Evolutionary conservation across 345 rosid species (phyloP).

Genomic region (Pseudoturritis turrita): DNA sequence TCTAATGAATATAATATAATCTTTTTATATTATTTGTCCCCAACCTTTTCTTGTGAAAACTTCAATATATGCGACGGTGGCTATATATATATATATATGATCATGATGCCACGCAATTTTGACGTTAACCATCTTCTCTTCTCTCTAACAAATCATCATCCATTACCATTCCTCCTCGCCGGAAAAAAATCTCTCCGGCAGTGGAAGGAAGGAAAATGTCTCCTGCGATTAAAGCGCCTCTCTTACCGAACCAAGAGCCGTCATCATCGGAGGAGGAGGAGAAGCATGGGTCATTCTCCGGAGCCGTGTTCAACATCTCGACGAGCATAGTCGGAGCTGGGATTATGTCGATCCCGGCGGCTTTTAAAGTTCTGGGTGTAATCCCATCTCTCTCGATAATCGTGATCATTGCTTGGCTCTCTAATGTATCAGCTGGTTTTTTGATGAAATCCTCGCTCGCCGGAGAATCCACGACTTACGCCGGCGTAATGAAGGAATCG

Average conservation of each 20-base stretch:
- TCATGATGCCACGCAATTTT: not conserved
- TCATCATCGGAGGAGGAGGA: not conserved
- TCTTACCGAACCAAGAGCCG: constrained; percentile 41
- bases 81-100: not conserved
- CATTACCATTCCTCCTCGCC: not conserved
- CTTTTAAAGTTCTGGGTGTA: constrained; percentile 72
- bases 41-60: too few relatives aligned
- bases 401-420: constrained; percentile 56
- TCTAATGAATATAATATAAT: too few relatives aligned
- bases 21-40: too few relatives aligned
- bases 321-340: constrained; percentile 87
- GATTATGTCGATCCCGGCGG: constrained; percentile 89
- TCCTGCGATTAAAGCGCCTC: constrained; percentile 40
- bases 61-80: not conserved
- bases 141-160: not conserved
- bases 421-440: constrained; percentile 65
- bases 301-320: constrained; percentile 88
- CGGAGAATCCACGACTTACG: constrained; percentile 58
- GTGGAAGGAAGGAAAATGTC: constrained; percentile 34
- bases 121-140: not conserved
- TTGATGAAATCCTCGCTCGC: constrained; percentile 59
- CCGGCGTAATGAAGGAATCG: constrained; percentile 81
- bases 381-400: constrained; percentile 69
- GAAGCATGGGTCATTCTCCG: constrained; percentile 47
- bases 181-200: not conserved